These are phyloP conservation scores for Ophiorrhiza pumila DNA, from an alignment of 257 asterid species.

Conservation along the genomic window DNA sequence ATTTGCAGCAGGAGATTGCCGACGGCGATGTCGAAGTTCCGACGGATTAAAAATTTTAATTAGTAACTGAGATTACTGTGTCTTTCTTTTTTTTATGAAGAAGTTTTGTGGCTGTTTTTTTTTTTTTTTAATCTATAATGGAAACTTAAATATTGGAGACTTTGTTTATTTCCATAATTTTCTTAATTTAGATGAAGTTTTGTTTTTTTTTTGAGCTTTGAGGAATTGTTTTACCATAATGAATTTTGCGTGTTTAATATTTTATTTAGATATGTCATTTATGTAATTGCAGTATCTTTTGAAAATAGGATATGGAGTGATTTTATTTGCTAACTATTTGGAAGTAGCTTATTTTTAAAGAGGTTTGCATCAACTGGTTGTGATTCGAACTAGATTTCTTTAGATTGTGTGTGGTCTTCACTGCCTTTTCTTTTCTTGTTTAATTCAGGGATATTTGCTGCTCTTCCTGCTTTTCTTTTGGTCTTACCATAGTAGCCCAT, in stretches of 20 bases:
- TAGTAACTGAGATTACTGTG: not conserved
- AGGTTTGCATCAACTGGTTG: too few relatives aligned
- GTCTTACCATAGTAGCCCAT: not conserved
- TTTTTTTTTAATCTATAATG: conserved; percentile 6
- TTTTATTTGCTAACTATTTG: too few relatives aligned
- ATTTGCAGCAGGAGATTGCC: conserved; percentile 59
- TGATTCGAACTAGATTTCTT: not conserved
- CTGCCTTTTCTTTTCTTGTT: not conserved
- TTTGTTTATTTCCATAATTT: not conserved
- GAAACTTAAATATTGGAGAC: conserved; percentile 3
- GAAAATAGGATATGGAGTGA: too few relatives aligned
- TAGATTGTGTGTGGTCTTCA: not conserved
- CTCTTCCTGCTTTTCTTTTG: too few relatives aligned
- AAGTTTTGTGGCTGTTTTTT: conserved; percentile 3
- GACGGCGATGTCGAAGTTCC: conserved; percentile 67
- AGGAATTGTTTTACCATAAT: not conserved
- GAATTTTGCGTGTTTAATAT: not conserved
- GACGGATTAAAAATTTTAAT: conserved; percentile 32
- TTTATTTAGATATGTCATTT: not conserved
- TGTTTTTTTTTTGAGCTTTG: conserved; percentile 17
- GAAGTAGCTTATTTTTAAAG: too few relatives aligned
- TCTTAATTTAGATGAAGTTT: conserved; percentile 9
- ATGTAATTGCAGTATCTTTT: too few relatives aligned
- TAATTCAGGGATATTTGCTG: too few relatives aligned
- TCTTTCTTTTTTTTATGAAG: not conserved